These are phyloP conservation scores for Cicer arietinum DNA, from an alignment of 306 rosid genomes.

Conservation along the genomic window DNA sequence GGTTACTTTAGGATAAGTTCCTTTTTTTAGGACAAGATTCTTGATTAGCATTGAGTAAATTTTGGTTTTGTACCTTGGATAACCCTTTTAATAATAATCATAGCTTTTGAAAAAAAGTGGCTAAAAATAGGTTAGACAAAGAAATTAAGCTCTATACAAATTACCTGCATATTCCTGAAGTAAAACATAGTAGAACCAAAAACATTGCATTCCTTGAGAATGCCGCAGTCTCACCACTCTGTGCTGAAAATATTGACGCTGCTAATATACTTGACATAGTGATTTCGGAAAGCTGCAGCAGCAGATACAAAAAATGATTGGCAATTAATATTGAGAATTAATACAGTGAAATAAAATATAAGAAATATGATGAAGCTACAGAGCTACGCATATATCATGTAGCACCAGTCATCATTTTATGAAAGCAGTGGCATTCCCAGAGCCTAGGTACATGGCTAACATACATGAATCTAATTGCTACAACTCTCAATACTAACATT, in stretches of 20 bases:
- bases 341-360: constrained; percentile 10
- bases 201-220: constrained; percentile 60
- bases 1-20: background rate
- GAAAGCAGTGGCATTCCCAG: background rate
- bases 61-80: constrained; percentile 14
- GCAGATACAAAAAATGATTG: background rate
- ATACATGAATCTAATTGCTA: too few relatives aligned
- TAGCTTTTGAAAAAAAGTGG: constrained; percentile 9
- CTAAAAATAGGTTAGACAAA: background rate
- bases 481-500: too few relatives aligned
- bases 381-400: background rate
- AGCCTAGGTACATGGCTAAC: background rate
- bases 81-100: background rate
- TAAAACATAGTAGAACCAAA: constrained; percentile 61
- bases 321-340: constrained; percentile 18
- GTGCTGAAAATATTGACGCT: constrained; percentile 78
- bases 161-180: constrained; percentile 82
- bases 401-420: background rate
- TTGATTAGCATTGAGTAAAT: background rate
- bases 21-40: background rate
- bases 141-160: constrained; percentile 35
- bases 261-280: constrained; percentile 72
- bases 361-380: constrained; percentile 23
- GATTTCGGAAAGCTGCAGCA: constrained; percentile 75
- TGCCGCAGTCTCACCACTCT: constrained; percentile 55